Percentiles rank a stretch among this genome's conserved stretches.
Conservation (phyloP, 768 basidiomycete genomes). For the Auriculariales sp. region DNA sequence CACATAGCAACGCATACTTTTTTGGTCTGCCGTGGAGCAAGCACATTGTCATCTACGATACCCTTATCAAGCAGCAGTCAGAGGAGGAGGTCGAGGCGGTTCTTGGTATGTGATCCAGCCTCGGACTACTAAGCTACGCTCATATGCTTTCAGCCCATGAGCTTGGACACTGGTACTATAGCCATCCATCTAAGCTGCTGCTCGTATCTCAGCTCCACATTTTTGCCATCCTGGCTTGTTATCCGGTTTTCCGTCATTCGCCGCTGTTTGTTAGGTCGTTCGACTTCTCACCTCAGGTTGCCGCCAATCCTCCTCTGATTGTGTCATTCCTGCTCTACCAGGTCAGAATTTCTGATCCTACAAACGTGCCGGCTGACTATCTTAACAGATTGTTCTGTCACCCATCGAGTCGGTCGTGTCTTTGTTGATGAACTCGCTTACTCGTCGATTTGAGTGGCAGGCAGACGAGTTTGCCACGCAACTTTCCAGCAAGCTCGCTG, state of each 20-base stretch:
- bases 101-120: constrained; percentile 30
- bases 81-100: constrained; percentile 94
- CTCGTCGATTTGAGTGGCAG: constrained; percentile 81
- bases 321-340: constrained; percentile 82
- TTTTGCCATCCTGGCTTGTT: constrained; percentile 70
- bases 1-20: constrained; percentile 97
- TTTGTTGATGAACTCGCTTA: constrained; percentile 67
- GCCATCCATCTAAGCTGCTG: constrained; percentile 83
- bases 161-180: constrained; percentile 90
- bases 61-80: constrained; percentile 80
- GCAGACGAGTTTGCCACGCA: constrained; percentile 81
- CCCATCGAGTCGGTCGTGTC: constrained; percentile 64
- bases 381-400: constrained; percentile 53
- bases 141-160: constrained; percentile 55
- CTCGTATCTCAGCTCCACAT: constrained; percentile 77
- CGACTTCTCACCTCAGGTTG: constrained; percentile 54
- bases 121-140: neutral
- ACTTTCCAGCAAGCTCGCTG: constrained; percentile 32
- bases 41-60: constrained; percentile 95
- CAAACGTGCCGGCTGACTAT: neutral
- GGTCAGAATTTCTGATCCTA: constrained; percentile 16
- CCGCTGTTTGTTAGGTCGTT: constrained; percentile 68
- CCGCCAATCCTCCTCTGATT: constrained; percentile 60
- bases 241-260: constrained; percentile 80
- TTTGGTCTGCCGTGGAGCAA: constrained; percentile 94